Conservation (phyloP, 139 green algal species). For the Chlamydomonas eustigma region DNA sequence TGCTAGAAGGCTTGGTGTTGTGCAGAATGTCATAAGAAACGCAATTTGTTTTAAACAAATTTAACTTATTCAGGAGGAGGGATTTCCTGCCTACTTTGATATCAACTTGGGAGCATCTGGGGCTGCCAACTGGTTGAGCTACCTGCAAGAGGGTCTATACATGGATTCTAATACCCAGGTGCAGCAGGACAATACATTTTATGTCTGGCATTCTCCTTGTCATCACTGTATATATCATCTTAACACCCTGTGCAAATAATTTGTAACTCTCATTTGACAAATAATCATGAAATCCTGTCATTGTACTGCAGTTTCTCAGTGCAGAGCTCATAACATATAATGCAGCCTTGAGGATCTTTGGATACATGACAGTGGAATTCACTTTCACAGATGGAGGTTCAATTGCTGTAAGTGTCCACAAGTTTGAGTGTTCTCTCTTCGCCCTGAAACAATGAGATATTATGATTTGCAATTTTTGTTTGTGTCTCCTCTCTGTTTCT, state of each 20-base stretch:
- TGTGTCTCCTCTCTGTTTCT: background rate
- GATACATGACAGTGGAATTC: slow-evolving; percentile 47
- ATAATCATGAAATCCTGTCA: slow-evolving; percentile 4
- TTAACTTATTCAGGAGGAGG: slow-evolving; percentile 21
- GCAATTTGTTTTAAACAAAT: no score
- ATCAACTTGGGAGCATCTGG: slow-evolving; percentile 59
- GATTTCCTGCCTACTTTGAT: slow-evolving; percentile 73
- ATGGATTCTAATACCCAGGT: slow-evolving; percentile 62
- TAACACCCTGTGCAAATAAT: no score
- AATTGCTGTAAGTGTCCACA: slow-evolving; percentile 46
- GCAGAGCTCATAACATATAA: slow-evolving; percentile 83
- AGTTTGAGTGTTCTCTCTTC: background rate
- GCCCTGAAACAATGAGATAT: background rate
- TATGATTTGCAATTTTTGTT: background rate
- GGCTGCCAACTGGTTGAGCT: background rate
- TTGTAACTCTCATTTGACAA: no score
- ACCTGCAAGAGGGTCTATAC: slow-evolving; percentile 58
- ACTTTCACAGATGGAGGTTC: slow-evolving; percentile 62
- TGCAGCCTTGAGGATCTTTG: slow-evolving; percentile 69
- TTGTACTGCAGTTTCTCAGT: slow-evolving; percentile 23
- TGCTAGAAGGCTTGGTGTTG: no score
- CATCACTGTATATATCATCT: no score
- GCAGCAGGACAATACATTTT: no score
- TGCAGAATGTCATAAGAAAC: no score
- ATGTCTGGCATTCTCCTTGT: no score